These are phyloP conservation scores for Trichoderma guizhouense DNA, from an alignment of 2,329 filamentous ascomycete species.

Conservation along the genomic window DNA sequence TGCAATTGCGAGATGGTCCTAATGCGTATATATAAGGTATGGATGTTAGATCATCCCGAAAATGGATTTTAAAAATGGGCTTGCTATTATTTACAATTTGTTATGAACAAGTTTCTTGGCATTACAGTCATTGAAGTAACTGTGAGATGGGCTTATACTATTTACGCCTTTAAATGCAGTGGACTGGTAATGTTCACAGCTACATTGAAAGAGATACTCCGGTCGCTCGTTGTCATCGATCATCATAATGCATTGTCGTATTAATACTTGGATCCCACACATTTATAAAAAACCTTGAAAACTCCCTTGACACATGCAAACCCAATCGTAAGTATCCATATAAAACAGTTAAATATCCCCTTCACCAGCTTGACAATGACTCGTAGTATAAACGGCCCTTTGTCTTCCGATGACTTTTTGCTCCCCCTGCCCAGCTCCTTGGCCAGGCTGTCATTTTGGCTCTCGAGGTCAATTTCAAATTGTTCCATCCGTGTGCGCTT, in stretches of 20 bases:
- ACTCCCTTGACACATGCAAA: slow-evolving; percentile 53
- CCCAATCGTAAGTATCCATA: slow-evolving; percentile 55
- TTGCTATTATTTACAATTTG: neutral
- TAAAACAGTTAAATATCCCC: slow-evolving; percentile 54
- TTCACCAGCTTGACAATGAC: slow-evolving; percentile 50
- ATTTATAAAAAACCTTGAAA: slow-evolving; percentile 50
- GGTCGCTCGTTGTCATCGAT: neutral
- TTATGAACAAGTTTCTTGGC: neutral
- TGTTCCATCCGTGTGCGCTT: slow-evolving; percentile 47
- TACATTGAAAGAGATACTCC: neutral
- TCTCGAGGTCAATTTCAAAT: slow-evolving; percentile 61
- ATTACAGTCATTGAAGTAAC: neutral
- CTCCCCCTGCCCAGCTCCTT: slow-evolving; percentile 35
- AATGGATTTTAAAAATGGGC: neutral
- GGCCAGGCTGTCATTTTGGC: slow-evolving; percentile 49
- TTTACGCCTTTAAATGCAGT: neutral
- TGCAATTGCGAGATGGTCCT: neutral
- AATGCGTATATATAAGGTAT: neutral
- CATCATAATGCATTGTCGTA: slow-evolving; percentile 16
- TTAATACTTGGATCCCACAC: slow-evolving; percentile 45
- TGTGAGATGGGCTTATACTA: neutral
- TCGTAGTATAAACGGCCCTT: slow-evolving; percentile 49
- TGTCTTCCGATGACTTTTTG: slow-evolving; percentile 43
- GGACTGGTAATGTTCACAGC: neutral
- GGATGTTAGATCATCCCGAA: neutral